Conservation (phyloP, 441 rosid species). For the Populus tomentosa region DNA sequence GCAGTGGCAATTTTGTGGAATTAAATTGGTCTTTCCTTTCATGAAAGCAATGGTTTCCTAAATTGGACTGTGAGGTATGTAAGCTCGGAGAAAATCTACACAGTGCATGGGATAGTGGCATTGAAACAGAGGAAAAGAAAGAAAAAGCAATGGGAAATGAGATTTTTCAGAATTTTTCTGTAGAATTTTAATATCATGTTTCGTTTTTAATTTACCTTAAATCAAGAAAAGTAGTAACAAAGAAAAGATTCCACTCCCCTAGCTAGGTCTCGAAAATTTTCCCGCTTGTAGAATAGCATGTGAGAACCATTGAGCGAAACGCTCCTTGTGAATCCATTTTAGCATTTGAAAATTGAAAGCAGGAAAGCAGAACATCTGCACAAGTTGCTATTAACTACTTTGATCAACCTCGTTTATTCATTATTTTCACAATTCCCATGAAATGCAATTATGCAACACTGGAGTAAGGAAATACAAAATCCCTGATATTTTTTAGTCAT, state of each 20-base stretch:
- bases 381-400: neutral
- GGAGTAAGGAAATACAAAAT: neutral
- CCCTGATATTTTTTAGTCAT: neutral
- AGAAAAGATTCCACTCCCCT: neutral
- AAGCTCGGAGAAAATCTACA: neutral
- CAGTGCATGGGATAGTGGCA: neutral
- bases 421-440: neutral
- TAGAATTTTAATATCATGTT: neutral
- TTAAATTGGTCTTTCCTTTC: neutral
- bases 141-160: neutral
- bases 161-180: neutral
- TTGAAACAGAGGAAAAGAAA: neutral
- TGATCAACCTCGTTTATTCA: neutral
- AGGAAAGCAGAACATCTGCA: neutral
- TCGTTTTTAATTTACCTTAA: no score
- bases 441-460: neutral
- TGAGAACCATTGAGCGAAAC: neutral
- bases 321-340: neutral
- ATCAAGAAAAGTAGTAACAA: neutral
- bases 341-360: neutral
- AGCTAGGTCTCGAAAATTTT: neutral
- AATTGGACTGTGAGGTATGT: neutral
- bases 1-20: neutral
- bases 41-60: slow-evolving; percentile 13
- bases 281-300: neutral